Conservation (phyloP, 106 monocot genomes). For the Chionographis japonica region DNA sequence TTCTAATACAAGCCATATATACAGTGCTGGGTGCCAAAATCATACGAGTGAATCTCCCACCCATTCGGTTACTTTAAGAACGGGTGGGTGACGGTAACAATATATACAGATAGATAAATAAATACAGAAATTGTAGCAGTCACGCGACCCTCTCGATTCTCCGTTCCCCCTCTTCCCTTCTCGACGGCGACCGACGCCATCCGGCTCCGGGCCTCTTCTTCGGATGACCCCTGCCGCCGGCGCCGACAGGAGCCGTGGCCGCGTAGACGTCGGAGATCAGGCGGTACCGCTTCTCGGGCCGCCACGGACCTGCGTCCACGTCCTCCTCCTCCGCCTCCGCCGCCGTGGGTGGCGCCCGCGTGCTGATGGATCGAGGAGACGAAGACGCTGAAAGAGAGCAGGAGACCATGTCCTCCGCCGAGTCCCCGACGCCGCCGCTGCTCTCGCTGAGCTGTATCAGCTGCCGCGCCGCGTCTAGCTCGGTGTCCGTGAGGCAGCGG, state of each 20-base stretch:
- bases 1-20: too few relatives aligned
- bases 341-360: background rate
- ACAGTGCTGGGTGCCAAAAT: too few relatives aligned
- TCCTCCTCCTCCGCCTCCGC: conserved; percentile 11
- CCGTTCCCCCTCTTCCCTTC: background rate
- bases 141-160: background rate
- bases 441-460: conserved; percentile 26
- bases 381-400: conserved; percentile 11
- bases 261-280: conserved; percentile 27
- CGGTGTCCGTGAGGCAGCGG: conserved; percentile 18
- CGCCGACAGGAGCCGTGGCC: conserved; percentile 15
- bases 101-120: too few relatives aligned
- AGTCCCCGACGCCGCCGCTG: background rate
- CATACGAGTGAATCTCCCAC: too few relatives aligned
- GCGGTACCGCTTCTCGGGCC: conserved; percentile 19
- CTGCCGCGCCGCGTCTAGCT: conserved; percentile 21
- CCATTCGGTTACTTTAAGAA: too few relatives aligned
- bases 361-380: conserved; percentile 16
- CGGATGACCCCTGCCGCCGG: background rate
- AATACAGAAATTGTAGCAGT: background rate
- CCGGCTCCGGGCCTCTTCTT: background rate
- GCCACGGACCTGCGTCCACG: background rate
- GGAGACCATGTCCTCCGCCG: background rate
- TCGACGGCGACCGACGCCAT: background rate
- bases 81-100: too few relatives aligned